Evolutionary conservation across 1,139 yeast genomes (phyloP).

Genomic region (Lodderomyces elongisporus): DNA sequence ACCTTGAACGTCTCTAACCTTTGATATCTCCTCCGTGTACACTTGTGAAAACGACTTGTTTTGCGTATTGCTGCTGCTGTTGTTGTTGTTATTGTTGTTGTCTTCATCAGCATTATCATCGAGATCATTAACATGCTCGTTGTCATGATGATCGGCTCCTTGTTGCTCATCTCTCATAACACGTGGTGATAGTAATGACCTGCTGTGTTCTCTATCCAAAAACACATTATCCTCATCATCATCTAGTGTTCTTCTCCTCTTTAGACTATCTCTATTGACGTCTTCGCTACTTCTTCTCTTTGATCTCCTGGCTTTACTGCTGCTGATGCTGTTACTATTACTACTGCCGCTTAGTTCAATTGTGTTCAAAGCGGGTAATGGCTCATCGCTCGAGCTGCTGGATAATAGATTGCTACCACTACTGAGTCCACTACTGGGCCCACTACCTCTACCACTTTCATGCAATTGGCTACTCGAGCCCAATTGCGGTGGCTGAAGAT

Average conservation of each 20-base stretch:
- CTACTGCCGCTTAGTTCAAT: constrained; percentile 16
- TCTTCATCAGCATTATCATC: background rate
- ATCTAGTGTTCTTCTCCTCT: constrained; percentile 10
- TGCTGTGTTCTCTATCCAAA: constrained; percentile 16
- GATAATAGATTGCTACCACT: background rate
- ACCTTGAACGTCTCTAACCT: constrained; percentile 1
- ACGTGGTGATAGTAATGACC: constrained; percentile 6
- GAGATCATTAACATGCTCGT: background rate
- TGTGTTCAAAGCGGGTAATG: constrained; percentile 23
- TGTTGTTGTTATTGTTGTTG: constrained; percentile 4
- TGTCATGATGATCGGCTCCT: background rate
- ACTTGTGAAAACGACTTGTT: constrained; percentile 28
- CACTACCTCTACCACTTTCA: too few relatives aligned
- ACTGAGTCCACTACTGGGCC: too few relatives aligned
- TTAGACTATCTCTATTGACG: constrained; percentile 5
- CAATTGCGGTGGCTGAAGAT: constrained; percentile 28
- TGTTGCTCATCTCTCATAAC: background rate
- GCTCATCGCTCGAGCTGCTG: constrained; percentile 14
- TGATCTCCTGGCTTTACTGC: too few relatives aligned
- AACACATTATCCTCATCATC: constrained; percentile 30
- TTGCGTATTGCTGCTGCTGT: constrained; percentile 11
- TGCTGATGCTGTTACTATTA: too few relatives aligned
- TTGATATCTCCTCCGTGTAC: constrained; percentile 23
- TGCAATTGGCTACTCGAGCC: constrained; percentile 1
- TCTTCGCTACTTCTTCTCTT: constrained; percentile 3